Conservation (phyloP, 257 asterid species). For the Solanum paucissectum region DNA sequence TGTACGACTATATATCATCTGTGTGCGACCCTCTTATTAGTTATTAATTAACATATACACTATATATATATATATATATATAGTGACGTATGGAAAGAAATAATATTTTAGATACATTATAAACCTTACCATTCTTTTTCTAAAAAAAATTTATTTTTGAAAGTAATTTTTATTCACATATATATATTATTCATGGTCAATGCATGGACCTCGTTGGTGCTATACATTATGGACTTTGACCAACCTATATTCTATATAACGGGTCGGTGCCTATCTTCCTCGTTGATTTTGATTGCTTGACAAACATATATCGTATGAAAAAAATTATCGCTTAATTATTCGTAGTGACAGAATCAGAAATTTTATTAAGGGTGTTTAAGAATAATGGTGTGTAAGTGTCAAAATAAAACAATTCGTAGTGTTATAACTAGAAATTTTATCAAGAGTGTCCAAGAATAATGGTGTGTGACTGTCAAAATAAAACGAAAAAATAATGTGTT, state of each 20-base stretch:
- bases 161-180: not conserved
- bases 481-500: not conserved
- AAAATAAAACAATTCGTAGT: too few species aligned
- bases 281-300: not conserved
- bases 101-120: too few species aligned
- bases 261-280: not conserved
- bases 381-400: too few species aligned
- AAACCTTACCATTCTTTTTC: not conserved
- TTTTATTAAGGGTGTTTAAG: too few species aligned
- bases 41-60: too few species aligned
- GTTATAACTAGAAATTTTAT: too few species aligned
- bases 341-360: too few species aligned
- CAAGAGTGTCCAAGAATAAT: too few species aligned
- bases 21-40: not conserved
- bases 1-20: accelerated
- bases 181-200: not conserved
- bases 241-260: not conserved
- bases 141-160: not conserved
- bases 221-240: not conserved
- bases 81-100: not conserved
- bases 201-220: not conserved
- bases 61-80: too few species aligned
- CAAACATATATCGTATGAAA: not conserved
- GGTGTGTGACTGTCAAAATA: too few species aligned
- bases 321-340: not conserved